phyloP scores from a whole-genome alignment of 2,329 filamentous ascomycete genomes.

The Pestalotiopsis sp. region DNA sequence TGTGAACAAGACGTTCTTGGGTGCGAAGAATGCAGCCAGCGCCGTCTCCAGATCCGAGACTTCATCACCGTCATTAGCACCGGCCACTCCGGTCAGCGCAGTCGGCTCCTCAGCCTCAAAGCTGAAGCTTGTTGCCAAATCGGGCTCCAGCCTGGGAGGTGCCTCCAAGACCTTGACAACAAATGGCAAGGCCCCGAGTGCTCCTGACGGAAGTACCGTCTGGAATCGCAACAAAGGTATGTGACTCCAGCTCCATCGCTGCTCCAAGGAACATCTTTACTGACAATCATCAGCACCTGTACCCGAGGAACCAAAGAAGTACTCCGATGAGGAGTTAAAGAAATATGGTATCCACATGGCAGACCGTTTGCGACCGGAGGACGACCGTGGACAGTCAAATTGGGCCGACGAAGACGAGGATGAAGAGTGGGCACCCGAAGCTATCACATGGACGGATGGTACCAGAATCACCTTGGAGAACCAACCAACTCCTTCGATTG shows the following conservation, averaged over 20 bases:
- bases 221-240: slow-evolving; percentile 90
- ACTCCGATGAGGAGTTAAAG: slow-evolving; percentile 85
- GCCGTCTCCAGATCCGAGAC: slow-evolving; percentile 53
- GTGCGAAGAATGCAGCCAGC: slow-evolving; percentile 62
- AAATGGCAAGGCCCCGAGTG: slow-evolving; percentile 60
- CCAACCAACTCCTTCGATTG: slow-evolving; percentile 39
- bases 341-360: slow-evolving; percentile 87
- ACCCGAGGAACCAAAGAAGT: slow-evolving; percentile 72
- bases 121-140: slow-evolving; percentile 77
- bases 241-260: slow-evolving; percentile 26
- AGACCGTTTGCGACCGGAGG: slow-evolving; percentile 75
- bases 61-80: slow-evolving; percentile 41
- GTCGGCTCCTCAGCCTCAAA: slow-evolving; percentile 57
- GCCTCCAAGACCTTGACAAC: slow-evolving; percentile 50
- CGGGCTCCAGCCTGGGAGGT: slow-evolving; percentile 62
- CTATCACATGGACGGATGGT: slow-evolving; percentile 86
- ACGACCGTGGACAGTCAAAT: slow-evolving; percentile 77
- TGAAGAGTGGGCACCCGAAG: slow-evolving; percentile 83
- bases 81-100: slow-evolving; percentile 46
- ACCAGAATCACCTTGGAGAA: slow-evolving; percentile 77
- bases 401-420: slow-evolving; percentile 92
- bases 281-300: slow-evolving; percentile 53
- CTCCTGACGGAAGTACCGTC: slow-evolving; percentile 73
- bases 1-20: slow-evolving; percentile 81
- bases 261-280: background rate